phyloP scores from a whole-genome alignment of 495 filamentous ascomycete genomes.

The Aspergillus affinis region DNA sequence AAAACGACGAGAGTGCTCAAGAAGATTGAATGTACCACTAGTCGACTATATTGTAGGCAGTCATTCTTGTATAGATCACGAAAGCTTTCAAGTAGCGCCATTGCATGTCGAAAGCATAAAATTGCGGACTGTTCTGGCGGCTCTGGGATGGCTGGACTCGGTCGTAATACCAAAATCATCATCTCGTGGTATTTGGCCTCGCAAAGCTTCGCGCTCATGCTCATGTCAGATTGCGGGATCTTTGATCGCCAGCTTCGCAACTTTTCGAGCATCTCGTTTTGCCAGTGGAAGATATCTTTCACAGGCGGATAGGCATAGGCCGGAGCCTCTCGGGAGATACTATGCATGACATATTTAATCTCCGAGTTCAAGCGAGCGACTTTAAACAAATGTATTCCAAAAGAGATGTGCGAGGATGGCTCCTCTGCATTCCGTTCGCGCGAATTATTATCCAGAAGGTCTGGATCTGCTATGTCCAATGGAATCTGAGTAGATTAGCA shows the following conservation, averaged over 20 bases:
- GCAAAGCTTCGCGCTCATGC: slow-evolving; percentile 26
- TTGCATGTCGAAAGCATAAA: slow-evolving; percentile 38
- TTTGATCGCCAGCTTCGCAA: slow-evolving; percentile 33
- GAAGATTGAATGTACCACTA: slow-evolving; percentile 43
- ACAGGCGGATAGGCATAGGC: slow-evolving; percentile 41
- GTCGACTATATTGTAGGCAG: slow-evolving; percentile 38
- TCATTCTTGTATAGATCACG: slow-evolving; percentile 37
- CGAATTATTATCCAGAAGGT: slow-evolving; percentile 16
- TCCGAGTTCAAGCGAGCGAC: slow-evolving; percentile 45
- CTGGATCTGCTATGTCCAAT: slow-evolving; percentile 30
- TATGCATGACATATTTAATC: slow-evolving; percentile 51
- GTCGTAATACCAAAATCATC: slow-evolving; percentile 42
- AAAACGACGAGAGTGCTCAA: slow-evolving; percentile 43
- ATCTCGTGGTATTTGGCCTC: slow-evolving; percentile 44
- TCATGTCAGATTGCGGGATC: slow-evolving; percentile 24
- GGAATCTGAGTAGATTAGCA: slow-evolving; percentile 24
- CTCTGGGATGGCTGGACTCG: slow-evolving; percentile 42
- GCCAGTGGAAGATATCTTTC: slow-evolving; percentile 40
- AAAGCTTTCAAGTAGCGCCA: slow-evolving; percentile 33
- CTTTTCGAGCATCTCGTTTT: slow-evolving; percentile 35
- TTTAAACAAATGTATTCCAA: slow-evolving; percentile 44
- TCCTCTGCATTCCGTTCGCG: slow-evolving; percentile 1
- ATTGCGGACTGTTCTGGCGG: slow-evolving; percentile 35
- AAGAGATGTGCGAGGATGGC: slow-evolving; percentile 38
- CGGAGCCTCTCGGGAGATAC: slow-evolving; percentile 38